These are phyloP conservation scores for Pseudogymnoascus sp. DNA, from an alignment of 2,329 filamentous ascomycete genomes.

Conservation along the genomic window DNA sequence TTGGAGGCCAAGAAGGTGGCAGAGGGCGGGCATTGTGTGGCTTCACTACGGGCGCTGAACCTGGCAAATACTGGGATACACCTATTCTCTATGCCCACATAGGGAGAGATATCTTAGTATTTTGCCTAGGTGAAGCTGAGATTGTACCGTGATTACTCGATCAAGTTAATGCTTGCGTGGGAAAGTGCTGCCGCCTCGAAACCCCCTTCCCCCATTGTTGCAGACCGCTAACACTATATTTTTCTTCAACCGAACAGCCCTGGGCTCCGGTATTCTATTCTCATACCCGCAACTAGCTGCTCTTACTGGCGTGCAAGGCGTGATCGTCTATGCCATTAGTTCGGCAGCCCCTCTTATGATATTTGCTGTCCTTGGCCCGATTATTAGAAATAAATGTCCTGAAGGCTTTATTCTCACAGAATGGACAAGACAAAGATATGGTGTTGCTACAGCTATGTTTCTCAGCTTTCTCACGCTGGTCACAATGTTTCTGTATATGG, in stretches of 20 bases:
- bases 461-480: conserved; percentile 70
- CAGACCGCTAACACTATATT: conserved; percentile 35
- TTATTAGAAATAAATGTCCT: conserved; percentile 71
- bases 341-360: conserved; percentile 64
- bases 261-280: conserved; percentile 77
- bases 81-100: conserved; percentile 29
- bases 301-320: conserved; percentile 68
- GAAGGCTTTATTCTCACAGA: conserved; percentile 79
- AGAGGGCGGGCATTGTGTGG: conserved; percentile 29
- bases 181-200: conserved; percentile 85
- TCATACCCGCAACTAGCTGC: conserved; percentile 74
- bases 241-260: conserved; percentile 42
- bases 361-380: conserved; percentile 65
- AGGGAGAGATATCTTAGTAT: conserved; percentile 18
- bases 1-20: neutral
- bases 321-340: conserved; percentile 66
- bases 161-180: conserved; percentile 99
- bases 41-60: conserved; percentile 83
- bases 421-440: conserved; percentile 75
- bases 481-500: conserved; percentile 81
- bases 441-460: conserved; percentile 58
- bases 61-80: conserved; percentile 42
- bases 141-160: conserved; percentile 94
- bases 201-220: conserved; percentile 25
- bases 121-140: conserved; percentile 62